Evolutionary conservation across 768 basidiomycete species (phyloP), one percentile per base, ranked within the genome.

Genomic region (Mycena rosella): DNA sequence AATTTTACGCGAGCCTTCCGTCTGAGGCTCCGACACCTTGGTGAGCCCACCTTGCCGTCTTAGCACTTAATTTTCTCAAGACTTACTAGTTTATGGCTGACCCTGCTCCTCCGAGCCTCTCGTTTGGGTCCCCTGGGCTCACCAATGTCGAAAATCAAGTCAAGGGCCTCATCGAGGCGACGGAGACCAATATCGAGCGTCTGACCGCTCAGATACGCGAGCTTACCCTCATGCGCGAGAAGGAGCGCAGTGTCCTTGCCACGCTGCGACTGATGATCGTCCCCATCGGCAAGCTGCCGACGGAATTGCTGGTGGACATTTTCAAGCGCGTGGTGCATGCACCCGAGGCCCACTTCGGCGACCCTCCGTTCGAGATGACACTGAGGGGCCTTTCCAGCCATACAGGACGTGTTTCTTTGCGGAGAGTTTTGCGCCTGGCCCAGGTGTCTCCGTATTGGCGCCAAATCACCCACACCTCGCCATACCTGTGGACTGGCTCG

Each of bases 151-250:
- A 65, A 54, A 59, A 27, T 20, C 64, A 65, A n/a, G 58, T 66
- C 42, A 60, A 66, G 29, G 52, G 32, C 0, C 65, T 67, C 24
- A 67, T 67, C 27, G 45, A 27, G 30, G 47, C 59, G n/a, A 26
- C 65, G n/a, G 59, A 67, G 20, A 47, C 65, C 53, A 61, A 67
- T 32, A 67, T 67, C 36, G 65, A n/a, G 53, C 59, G 60, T 20
- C 29, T 67, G 22, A 61, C 59, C 0, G 52, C 29, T 0, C 51
- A 60, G 13, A 61, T 60, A 18, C 27, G 22, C 42, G 65, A 60
- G 24, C 36, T 60, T 9, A 17, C 7, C 26, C 17, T 9, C n/a
- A 32, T 60, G 18, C 65, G 51, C 6, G 40, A 55, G 29, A 53
- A 40, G 38, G 65, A 67, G 34, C 65, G 45, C 18, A 57, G 53